phyloP scores from a whole-genome alignment of 2,329 filamentous ascomycete genomes.

The Dactylella cylindrospora region DNA sequence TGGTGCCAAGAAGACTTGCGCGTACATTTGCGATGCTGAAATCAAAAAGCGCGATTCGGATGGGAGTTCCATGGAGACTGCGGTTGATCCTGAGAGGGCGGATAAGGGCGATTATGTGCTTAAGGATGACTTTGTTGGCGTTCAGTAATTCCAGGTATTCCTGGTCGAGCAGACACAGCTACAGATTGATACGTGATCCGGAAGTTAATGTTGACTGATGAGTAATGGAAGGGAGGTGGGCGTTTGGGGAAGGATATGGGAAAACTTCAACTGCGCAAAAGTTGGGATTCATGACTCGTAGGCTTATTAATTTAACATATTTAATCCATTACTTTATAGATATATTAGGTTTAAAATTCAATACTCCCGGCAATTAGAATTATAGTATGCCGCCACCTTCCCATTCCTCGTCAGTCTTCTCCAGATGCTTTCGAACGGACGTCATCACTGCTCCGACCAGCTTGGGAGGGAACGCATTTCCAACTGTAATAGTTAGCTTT shows the following conservation, averaged over 20 bases:
- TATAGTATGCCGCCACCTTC: conserved; percentile 30
- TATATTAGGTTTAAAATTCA: no score
- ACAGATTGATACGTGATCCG: no score
- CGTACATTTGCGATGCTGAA: conserved; percentile 51
- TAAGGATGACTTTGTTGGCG: conserved; percentile 29
- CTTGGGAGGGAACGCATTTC: conserved; percentile 37
- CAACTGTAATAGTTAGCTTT: conserved; percentile 20
- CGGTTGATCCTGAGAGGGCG: conserved; percentile 20
- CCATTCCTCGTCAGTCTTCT: conserved; percentile 41
- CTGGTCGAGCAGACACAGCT: no score
- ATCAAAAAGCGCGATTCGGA: conserved; percentile 17
- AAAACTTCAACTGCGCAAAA: no score
- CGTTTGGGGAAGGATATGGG: background rate
- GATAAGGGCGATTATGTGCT: conserved; percentile 25
- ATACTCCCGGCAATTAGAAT: background rate
- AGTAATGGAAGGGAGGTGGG: no score
- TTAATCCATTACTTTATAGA: no score
- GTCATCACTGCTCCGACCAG: conserved; percentile 37
- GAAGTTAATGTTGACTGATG: no score
- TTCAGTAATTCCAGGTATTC: no score
- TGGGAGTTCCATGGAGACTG: conserved; percentile 10
- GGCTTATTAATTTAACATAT: no score
- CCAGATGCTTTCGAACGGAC: conserved; percentile 27
- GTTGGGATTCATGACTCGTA: no score
- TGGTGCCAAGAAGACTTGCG: conserved; percentile 51